Conservation (phyloP, 2,329 filamentous ascomycete species). For the Tolypocladium inflatum region DNA sequence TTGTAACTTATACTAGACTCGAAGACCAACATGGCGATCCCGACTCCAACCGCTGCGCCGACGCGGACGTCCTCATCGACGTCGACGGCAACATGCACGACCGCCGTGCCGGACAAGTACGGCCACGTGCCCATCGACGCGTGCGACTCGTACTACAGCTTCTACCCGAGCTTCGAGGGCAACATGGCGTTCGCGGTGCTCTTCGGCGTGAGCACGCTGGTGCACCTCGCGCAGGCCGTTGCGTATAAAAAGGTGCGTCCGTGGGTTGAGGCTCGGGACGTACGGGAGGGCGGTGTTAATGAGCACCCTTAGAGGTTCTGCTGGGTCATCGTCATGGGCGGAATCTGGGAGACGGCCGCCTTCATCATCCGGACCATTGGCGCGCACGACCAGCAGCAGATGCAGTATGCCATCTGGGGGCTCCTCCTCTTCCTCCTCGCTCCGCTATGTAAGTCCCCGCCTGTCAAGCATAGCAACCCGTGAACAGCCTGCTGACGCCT, state of each 20-base stretch:
- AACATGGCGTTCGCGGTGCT: constrained; percentile 21
- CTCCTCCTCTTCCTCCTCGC: constrained; percentile 30
- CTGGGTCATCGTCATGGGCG: constrained; percentile 31
- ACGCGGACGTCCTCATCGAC: neutral
- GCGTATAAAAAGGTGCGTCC: constrained; percentile 18
- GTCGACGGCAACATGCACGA: constrained; percentile 13
- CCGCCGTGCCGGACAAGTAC: constrained; percentile 20
- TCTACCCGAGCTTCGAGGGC: constrained; percentile 21
- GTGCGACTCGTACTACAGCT: constrained; percentile 22
- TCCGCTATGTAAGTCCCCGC: constrained; percentile 24
- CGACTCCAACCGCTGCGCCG: neutral
- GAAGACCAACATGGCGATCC: neutral
- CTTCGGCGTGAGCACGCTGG: constrained; percentile 17
- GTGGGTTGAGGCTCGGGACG: neutral
- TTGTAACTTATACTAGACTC: neutral
- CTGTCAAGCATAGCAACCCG: neutral
- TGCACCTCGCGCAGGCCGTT: constrained; percentile 18
- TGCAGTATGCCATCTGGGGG: constrained; percentile 18
- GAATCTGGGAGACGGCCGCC: constrained; percentile 26
- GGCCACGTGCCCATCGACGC: constrained; percentile 20
- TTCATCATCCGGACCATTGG: constrained; percentile 27
- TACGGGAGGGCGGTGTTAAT: neutral
- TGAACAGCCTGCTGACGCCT: neutral
- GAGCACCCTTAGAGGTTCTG: constrained; percentile 10
- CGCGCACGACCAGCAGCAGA: constrained; percentile 26